Conservation (phyloP, 768 basidiomycete species). For the Rhizopogon roseolus region DNA sequence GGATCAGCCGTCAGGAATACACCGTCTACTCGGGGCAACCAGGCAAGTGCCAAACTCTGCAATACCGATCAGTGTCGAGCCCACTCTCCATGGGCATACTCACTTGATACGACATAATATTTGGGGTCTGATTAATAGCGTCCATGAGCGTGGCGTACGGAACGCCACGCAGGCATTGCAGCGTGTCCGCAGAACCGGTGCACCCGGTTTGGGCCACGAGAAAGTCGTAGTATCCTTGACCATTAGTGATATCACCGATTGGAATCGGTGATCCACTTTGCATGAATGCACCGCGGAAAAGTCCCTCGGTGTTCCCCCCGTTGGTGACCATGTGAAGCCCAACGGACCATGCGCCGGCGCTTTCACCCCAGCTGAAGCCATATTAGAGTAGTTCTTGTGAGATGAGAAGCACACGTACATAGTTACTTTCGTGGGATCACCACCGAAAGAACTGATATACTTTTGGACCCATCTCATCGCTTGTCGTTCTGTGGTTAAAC, state of each 20-base stretch:
- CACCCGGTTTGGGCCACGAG: conserved; percentile 28
- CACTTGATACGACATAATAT: conserved; percentile 29
- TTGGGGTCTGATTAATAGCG: conserved; percentile 29
- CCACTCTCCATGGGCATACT: background rate
- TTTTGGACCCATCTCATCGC: conserved; percentile 53
- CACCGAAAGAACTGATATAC: conserved; percentile 58
- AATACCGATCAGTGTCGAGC: background rate
- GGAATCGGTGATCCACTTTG: conserved; percentile 34
- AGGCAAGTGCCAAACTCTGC: conserved; percentile 22
- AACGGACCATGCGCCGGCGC: conserved; percentile 34
- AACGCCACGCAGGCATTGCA: conserved; percentile 29
- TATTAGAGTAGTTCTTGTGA: background rate
- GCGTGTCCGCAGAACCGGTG: conserved; percentile 15
- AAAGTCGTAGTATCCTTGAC: conserved; percentile 24
- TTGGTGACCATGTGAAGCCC: conserved; percentile 25
- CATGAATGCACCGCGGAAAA: conserved; percentile 30
- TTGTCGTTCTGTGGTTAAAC: conserved; percentile 19
- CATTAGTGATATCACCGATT: conserved; percentile 12
- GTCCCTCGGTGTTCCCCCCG: conserved; percentile 15
- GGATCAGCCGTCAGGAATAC: conserved; percentile 31
- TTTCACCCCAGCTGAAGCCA: conserved; percentile 29
- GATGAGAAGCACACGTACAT: conserved; percentile 14
- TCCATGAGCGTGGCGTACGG: conserved; percentile 24
- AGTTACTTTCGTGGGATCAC: conserved; percentile 42
- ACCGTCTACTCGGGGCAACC: conserved; percentile 36